These are phyloP conservation scores for Mucor racemosus DNA, from an alignment of 371 early-diverging fungal species.

Conservation along the genomic window DNA sequence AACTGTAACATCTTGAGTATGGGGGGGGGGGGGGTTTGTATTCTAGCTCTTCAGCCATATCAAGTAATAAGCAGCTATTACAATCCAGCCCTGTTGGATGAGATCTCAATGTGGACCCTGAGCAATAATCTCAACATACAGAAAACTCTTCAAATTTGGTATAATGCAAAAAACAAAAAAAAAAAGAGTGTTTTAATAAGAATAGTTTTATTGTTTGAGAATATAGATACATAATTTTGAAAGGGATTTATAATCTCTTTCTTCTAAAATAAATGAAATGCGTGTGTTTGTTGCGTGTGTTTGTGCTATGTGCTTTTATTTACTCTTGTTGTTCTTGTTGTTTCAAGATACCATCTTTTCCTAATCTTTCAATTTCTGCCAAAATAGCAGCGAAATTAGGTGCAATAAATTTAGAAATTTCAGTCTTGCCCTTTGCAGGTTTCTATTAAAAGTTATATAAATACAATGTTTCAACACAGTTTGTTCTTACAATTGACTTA, in stretches of 20 bases:
- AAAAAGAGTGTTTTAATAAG: no score
- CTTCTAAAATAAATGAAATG: constrained; percentile 3
- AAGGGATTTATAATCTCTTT: background rate
- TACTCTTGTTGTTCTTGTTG: constrained; percentile 11
- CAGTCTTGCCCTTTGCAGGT: constrained; percentile 45
- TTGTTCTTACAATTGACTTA: no score
- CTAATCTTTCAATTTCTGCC: constrained; percentile 65
- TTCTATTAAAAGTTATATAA: constrained; percentile 26
- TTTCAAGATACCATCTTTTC: constrained; percentile 16
- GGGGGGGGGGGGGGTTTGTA: no score
- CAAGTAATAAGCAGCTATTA: no score
- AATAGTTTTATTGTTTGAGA: background rate
- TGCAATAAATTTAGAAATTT: constrained; percentile 55
- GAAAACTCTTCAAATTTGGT: no score
- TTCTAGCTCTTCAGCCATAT: no score
- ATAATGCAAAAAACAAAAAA: no score
- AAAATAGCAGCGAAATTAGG: constrained; percentile 73
- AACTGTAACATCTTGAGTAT: no score
- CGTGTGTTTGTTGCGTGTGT: background rate
- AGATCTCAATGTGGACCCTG: no score
- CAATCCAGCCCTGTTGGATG: no score
- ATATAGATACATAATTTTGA: background rate
- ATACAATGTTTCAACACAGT: no score
- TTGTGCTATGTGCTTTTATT: background rate
- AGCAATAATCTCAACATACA: no score